Conservation (phyloP, 305 asterid species). For the Ilex paraguariensis region DNA sequence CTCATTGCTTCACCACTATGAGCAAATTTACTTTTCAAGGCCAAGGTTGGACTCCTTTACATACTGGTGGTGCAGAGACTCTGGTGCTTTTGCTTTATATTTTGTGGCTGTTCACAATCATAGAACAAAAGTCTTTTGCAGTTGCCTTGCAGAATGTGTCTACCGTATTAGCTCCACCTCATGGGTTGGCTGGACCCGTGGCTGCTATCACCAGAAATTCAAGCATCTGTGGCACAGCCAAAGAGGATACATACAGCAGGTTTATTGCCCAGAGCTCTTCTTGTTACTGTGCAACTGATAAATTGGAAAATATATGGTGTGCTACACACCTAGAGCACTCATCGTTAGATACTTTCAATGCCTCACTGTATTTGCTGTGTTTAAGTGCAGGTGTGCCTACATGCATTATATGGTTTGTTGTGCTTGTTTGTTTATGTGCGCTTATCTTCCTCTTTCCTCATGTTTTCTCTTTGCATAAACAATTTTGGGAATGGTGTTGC, state of each 20-base stretch:
- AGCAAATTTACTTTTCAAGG: constrained; percentile 68
- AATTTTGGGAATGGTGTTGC: too few relatives aligned
- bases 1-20: constrained; percentile 72
- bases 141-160: constrained; percentile 34
- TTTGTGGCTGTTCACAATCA: constrained; percentile 4
- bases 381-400: too few relatives aligned
- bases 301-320: too few relatives aligned
- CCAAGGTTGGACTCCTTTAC: constrained; percentile 55
- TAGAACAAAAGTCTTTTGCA: constrained; percentile 16
- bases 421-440: too few relatives aligned
- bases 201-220: constrained; percentile 15
- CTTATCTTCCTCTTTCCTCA: too few relatives aligned
- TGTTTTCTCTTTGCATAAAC: too few relatives aligned
- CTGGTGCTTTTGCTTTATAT: neutral
- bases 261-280: constrained; percentile 42
- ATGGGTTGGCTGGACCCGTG: constrained; percentile 14
- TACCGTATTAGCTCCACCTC: constrained; percentile 22
- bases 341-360: too few relatives aligned
- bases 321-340: too few relatives aligned
- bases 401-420: too few relatives aligned
- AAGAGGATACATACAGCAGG: constrained; percentile 14
- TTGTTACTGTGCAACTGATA: neutral
- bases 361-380: too few relatives aligned
- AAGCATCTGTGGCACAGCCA: constrained; percentile 17
- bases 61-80: constrained; percentile 36